Evolutionary conservation across 202 grass and related monocot species (phyloP), one percentile per base, ranked within the genome.

Genomic region (Musa balbisiana): DNA sequence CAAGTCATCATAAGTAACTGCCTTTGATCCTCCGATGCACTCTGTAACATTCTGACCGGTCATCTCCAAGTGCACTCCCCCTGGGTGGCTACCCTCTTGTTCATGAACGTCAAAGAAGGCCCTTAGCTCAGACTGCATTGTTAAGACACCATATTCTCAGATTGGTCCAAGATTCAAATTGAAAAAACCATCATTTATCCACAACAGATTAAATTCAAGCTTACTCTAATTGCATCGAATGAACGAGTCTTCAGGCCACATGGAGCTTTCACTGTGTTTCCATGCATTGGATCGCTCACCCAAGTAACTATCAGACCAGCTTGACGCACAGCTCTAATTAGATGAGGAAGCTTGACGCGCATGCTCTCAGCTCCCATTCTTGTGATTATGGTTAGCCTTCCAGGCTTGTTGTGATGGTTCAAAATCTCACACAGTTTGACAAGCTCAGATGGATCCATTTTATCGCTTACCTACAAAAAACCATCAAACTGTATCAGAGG

Each of bases 21-120:
- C 51, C 26, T 88, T 86, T 8, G 84, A 82, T 67, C 93, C 90
- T 64, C 92, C 90, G 22, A 92, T 85, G 81, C 90, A 92, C 74
- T 96, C 80, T 3, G 85, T 92, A 43, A 92, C 89, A 25, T 96
- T 87, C 78, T 92, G 83, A 53, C 92, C 87, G 0, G 90, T 92
- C 92, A 96, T 92, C 83, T 96, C 90, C 68, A 92, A 26, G 65
- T 92, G 90, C 80, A 96, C 72, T 11, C 89, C 93, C 33, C 85
- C 85, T 0, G 82, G 87, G 77, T 96, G 73, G 75, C 82, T 92
- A 70, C 90, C 90, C 62, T 85, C 85, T 92, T 77, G 80, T 22
- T 79, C 85, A 63, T 92, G 93, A 50, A 89, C 87, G 82, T 89
- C 90, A 52, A 92, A 92, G 86, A 96, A 97, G 53, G 84, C 86